These are phyloP conservation scores for Hypoxylon intermedium DNA, from an alignment of 495 filamentous ascomycete species.

Conservation along the genomic window DNA sequence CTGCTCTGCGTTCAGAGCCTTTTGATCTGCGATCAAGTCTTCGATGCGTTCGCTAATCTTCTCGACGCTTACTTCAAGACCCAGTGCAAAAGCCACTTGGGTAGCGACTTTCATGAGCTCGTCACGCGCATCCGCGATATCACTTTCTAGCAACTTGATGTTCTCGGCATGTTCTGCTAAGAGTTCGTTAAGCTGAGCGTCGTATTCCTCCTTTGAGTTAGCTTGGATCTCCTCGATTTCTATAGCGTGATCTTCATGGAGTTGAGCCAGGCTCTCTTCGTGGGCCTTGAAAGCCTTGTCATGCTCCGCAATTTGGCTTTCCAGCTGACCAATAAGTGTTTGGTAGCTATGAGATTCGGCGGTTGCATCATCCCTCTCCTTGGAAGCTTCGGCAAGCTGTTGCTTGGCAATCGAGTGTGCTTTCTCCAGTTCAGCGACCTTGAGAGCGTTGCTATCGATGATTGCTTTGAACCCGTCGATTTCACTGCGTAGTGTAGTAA, in stretches of 20 bases:
- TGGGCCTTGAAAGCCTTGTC: conserved; percentile 57
- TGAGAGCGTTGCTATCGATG: conserved; percentile 66
- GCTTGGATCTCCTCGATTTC: conserved; percentile 59
- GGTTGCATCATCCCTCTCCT: conserved; percentile 53
- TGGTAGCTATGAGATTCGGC: conserved; percentile 59
- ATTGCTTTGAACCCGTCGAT: conserved; percentile 80
- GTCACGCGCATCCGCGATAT: conserved; percentile 73
- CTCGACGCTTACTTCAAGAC: conserved; percentile 61
- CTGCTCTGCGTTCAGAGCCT: conserved; percentile 61
- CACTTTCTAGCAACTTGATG: conserved; percentile 67
- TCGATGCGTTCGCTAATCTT: conserved; percentile 62
- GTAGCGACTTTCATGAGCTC: conserved; percentile 69
- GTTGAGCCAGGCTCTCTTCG: conserved; percentile 54
- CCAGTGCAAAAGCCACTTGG: conserved; percentile 60
- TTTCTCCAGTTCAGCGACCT: conserved; percentile 70
- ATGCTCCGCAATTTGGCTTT: conserved; percentile 63
- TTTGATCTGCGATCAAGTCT: conserved; percentile 57
- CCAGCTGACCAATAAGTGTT: conserved; percentile 62
- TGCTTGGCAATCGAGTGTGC: conserved; percentile 65
- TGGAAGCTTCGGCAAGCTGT: conserved; percentile 60
- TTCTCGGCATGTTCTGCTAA: conserved; percentile 64
- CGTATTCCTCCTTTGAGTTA: conserved; percentile 48
- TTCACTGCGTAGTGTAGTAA: conserved; percentile 71
- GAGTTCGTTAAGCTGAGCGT: conserved; percentile 53
- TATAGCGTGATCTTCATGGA: conserved; percentile 53